phyloP scores from a whole-genome alignment of 108 stramenopile species.

The Nitzschia putrida region DNA sequence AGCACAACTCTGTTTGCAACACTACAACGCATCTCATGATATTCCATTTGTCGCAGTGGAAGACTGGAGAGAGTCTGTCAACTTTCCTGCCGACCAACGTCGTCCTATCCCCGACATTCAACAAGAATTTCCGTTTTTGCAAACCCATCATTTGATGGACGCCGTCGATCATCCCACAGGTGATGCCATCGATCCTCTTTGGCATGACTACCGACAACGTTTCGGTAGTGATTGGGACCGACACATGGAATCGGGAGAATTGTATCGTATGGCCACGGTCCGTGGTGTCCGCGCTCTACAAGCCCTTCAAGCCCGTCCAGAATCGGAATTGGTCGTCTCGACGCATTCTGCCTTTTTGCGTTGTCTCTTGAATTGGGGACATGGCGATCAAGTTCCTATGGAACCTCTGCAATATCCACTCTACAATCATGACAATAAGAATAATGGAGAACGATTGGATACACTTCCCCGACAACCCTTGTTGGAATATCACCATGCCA shows the following conservation, averaged over 20 bases:
- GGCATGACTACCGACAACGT: constrained; percentile 38
- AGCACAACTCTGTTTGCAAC: constrained; percentile 43
- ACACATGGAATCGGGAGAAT: constrained; percentile 51
- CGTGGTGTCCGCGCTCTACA: constrained; percentile 44
- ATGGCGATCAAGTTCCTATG: constrained; percentile 37
- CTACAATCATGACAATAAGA: not conserved
- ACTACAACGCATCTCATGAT: constrained; percentile 2
- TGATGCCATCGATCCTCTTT: constrained; percentile 32
- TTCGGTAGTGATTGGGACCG: constrained; percentile 23
- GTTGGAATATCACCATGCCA: constrained; percentile 17
- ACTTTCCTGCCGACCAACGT: constrained; percentile 70
- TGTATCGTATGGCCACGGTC: constrained; percentile 44
- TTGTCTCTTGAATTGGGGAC: constrained; percentile 57
- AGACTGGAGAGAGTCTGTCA: constrained; percentile 65
- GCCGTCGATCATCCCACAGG: not conserved
- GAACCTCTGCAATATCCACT: constrained; percentile 24
- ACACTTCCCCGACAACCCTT: not conserved
- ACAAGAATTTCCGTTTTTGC: constrained; percentile 43
- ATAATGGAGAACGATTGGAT: not conserved
- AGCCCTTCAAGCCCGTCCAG: constrained; percentile 34
- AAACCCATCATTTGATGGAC: not conserved
- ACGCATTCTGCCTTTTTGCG: constrained; percentile 66
- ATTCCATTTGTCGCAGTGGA: constrained; percentile 55
- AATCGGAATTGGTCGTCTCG: constrained; percentile 46
- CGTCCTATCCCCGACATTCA: constrained; percentile 46